Evolutionary conservation across 1,284 basidiomycete genomes (phyloP), one percentile per base, ranked within the genome.

Genomic region (Trichosporon coremiiforme): DNA sequence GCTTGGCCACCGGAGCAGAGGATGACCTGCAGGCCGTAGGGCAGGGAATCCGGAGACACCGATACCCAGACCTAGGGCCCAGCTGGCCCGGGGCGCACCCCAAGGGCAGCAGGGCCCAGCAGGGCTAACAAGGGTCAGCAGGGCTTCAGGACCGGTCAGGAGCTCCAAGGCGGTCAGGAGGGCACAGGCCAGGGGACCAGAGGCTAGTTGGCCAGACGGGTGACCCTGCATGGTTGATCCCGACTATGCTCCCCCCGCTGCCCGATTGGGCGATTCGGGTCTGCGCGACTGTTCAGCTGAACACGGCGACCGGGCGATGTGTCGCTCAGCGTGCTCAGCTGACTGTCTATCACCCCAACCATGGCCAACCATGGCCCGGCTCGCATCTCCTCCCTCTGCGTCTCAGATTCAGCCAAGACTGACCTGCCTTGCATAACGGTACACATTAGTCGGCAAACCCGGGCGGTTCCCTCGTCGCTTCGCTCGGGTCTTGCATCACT

Each of bases 311-410:
- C 31, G 57, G 57, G 57, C 6, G 57, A 62, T 62, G 57, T 33
- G 57, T 62, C 57, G 57, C 57, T n/a, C 57, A 62, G 31, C 31
- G 17, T 62, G 57, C 57, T 62, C 57, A 62, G 57, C 57, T 62
- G 57, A 62, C 33, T 20, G 57, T n/a, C 57, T 25, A 20, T 53
- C 50, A 20, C 9, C 50, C 17, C 50, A n/a, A 22, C 22, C 20
- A 47, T 7, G 17, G 6, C 22, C 25, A 8, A 7, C 53, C 53
- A 55, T 22, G 53, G 33, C 33, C 33, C 33, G 33, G 33, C 33
- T 35, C 33, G 33, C 9, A 6, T 35, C 33, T 10, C 33, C 33
- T 35, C 33, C 36, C 36, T 38, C 22, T 7, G 12, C 25, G 53
- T 57, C 53, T 57, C 53, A 57, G 53, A 57, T 57, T 29, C 53